Conservation (phyloP, 2,329 filamentous ascomycete genomes). For the Aspergillus uvarum region DNA sequence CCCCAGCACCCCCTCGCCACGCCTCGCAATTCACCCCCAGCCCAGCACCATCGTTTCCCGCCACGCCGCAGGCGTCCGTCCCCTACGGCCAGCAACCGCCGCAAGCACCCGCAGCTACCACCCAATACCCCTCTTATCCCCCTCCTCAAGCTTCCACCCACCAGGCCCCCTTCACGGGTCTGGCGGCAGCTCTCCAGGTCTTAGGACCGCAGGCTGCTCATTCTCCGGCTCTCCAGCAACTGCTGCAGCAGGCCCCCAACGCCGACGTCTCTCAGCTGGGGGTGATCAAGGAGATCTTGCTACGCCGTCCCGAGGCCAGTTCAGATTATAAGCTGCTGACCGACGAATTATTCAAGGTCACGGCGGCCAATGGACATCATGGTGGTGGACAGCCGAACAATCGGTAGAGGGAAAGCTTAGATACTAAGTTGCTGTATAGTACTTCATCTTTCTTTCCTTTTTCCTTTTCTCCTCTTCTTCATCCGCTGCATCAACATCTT, state of each 20-base stretch:
- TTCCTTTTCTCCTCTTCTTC: background rate
- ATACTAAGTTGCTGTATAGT: slow-evolving; percentile 18
- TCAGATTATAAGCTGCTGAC: slow-evolving; percentile 54
- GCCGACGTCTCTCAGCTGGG: slow-evolving; percentile 72
- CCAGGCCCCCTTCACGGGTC: slow-evolving; percentile 43
- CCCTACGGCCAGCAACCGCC: slow-evolving; percentile 21
- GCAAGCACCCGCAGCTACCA: slow-evolving; percentile 16
- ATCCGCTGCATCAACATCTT: too few relatives aligned
- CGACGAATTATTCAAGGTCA: slow-evolving; percentile 40
- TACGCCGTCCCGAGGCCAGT: slow-evolving; percentile 63
- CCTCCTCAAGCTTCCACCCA: slow-evolving; percentile 13
- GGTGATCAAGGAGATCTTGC: slow-evolving; percentile 68
- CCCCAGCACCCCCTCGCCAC: slow-evolving; percentile 17
- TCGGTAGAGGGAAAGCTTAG: slow-evolving; percentile 12
- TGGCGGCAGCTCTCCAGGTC: slow-evolving; percentile 61
- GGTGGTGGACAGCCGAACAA: slow-evolving; percentile 21
- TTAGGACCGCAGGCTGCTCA: slow-evolving; percentile 63
- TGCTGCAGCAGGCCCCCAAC: slow-evolving; percentile 66
- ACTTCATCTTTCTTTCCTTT: slow-evolving; percentile 4
- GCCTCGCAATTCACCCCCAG: slow-evolving; percentile 25
- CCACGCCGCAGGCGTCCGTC: slow-evolving; percentile 15
- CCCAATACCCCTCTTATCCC: slow-evolving; percentile 30
- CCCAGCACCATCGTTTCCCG: slow-evolving; percentile 22
- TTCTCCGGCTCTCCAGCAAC: slow-evolving; percentile 66
- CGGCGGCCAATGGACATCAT: slow-evolving; percentile 33